Percentiles rank a stretch among this genome's conserved stretches.
Conservation (phyloP, 352 stramenopile species). For the Aphanomyces cochlioides region DNA sequence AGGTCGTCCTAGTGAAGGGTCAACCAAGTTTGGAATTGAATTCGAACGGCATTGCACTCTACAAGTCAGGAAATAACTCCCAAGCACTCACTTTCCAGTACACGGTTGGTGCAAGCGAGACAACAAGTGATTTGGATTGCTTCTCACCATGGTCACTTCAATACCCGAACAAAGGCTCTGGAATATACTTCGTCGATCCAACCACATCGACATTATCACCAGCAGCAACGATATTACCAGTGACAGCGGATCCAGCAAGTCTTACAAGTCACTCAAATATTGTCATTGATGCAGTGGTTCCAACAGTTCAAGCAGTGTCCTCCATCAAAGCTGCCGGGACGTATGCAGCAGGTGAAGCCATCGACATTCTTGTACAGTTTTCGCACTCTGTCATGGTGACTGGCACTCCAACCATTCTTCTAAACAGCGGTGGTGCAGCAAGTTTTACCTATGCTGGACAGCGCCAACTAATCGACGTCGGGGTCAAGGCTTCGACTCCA, state of each 20-base stretch:
- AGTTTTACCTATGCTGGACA: slow-evolving; percentile 50
- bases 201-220: slow-evolving; percentile 19
- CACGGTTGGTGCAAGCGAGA: slow-evolving; percentile 47
- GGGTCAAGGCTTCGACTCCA: slow-evolving; percentile 46
- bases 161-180: slow-evolving; percentile 25
- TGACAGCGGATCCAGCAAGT: slow-evolving; percentile 32
- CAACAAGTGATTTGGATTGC: slow-evolving; percentile 49
- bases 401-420: slow-evolving; percentile 40
- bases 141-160: slow-evolving; percentile 43
- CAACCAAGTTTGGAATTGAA: slow-evolving; percentile 60
- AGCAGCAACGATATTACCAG: slow-evolving; percentile 36
- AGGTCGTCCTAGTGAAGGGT: slow-evolving; percentile 48
- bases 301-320: slow-evolving; percentile 44
- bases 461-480: slow-evolving; percentile 65
- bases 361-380: slow-evolving; percentile 65
- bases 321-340: slow-evolving; percentile 40
- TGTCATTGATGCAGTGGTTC: slow-evolving; percentile 42
- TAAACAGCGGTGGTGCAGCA: slow-evolving; percentile 53
- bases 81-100: slow-evolving; percentile 62
- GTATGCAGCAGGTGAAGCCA: slow-evolving; percentile 65
- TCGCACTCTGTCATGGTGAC: slow-evolving; percentile 51
- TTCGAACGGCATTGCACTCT: slow-evolving; percentile 54
- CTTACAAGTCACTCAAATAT: slow-evolving; percentile 38
- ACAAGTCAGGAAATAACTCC: slow-evolving; percentile 45
- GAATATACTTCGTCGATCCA: slow-evolving; percentile 24